Evolutionary conservation across 1,284 basidiomycete genomes (phyloP), one percentile per base, ranked within the genome.

Genomic region (Rhodotorula glutinis): DNA sequence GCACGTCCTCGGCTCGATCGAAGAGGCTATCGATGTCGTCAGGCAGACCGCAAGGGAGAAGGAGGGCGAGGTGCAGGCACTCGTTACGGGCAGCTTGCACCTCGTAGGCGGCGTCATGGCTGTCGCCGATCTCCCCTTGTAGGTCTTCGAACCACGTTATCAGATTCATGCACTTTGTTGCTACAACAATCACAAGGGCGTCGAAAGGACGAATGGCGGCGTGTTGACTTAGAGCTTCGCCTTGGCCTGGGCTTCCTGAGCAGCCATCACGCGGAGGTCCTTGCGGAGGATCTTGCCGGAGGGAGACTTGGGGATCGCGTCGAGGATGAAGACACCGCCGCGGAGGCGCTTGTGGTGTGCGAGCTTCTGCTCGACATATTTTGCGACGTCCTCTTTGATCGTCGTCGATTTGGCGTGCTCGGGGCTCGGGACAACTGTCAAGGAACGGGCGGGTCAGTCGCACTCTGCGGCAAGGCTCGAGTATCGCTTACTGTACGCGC

Each of bases 71-170:
- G 78, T 84, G 1, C 82, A 89, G 69, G 86, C 93, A 21, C 82
- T 98, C 30, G 92, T 96, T 2, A 85, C 91, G 2, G 96, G 96
- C 5, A 97, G 93, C 79, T 79, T 99, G 73, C 94, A 96, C 80
- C 84, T 99, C 21, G 88, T 98, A 10, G 96, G 96, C 29, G 96
- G 96, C 3, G 83, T 95, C 14, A 91, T 98, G 76, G 92, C 95
- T 76, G 91, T 91, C 7, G 89, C 91, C 13, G 87, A 85, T 29
- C 78, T 97, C n/a, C 64, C 64, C 0, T 27, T 71, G 38, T 68
- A 53, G 40, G 27, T n/a, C n/a, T n/a, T n/a, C n/a, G n/a, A n/a
- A n/a, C 16, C 21, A 21, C 5, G 16, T 21, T 21, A 21, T 11
- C 21, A 38, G 33, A 13, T 7, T 23, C 10, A n/a, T 47, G 46